Conservation (phyloP, 441 rosid species). For the Croton laevigatus region DNA sequence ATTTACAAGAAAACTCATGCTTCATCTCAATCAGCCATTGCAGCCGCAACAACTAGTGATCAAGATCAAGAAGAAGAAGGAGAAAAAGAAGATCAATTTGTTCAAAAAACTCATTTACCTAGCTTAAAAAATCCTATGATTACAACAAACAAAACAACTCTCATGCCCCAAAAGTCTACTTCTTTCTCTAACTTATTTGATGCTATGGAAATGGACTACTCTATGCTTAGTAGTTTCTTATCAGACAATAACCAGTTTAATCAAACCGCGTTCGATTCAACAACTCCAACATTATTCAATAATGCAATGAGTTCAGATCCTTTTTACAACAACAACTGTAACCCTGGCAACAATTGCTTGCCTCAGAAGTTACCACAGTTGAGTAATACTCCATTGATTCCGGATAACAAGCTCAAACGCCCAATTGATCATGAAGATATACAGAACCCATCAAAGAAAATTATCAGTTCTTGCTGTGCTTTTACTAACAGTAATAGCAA, state of each 20-base stretch:
- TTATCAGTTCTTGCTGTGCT: constrained; percentile 33
- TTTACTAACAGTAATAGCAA: constrained; percentile 34
- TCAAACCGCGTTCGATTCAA: constrained; percentile 35
- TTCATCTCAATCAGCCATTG: constrained; percentile 38
- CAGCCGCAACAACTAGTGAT: constrained; percentile 27
- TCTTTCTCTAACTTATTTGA: constrained; percentile 78
- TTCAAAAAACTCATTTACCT: constrained; percentile 39
- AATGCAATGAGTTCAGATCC: constrained; percentile 22
- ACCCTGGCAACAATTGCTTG: constrained; percentile 31
- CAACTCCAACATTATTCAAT: constrained; percentile 26
- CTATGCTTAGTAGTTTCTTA: constrained; percentile 54
- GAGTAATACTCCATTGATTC: constrained; percentile 28
- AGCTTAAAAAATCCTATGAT: constrained; percentile 29
- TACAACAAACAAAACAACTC: constrained; percentile 22
- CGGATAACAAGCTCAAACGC: constrained; percentile 57
- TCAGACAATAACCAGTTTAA: constrained; percentile 41
- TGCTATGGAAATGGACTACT: constrained; percentile 70
- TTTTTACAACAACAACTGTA: constrained; percentile 21
- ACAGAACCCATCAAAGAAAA: constrained; percentile 47
- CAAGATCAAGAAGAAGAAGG: constrained; percentile 57
- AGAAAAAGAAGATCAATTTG: constrained; percentile 45
- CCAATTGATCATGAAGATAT: constrained; percentile 43
- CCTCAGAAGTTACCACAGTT: constrained; percentile 51
- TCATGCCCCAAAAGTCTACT: constrained; percentile 60
- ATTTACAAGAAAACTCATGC: constrained; percentile 80